Evolutionary conservation across 2,329 filamentous ascomycete species (phyloP).

Genomic region (Tothia fuscella): DNA sequence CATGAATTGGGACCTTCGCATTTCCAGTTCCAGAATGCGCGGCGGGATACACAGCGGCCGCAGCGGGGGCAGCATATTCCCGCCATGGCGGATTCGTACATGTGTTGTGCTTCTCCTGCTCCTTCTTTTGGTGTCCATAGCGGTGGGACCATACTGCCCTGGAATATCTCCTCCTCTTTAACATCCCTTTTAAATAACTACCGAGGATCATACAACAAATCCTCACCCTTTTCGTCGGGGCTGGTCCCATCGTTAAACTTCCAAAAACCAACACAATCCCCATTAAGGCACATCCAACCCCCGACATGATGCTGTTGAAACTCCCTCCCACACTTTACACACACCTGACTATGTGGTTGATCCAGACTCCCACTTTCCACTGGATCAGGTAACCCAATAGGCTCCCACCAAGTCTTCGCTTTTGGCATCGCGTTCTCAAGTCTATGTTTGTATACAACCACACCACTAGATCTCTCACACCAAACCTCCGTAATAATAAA

Average conservation of each 20-base stretch:
- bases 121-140: too few species aligned
- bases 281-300: constrained; percentile 48
- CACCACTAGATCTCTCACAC: not conserved
- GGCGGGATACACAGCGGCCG: too few species aligned
- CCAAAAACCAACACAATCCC: constrained; percentile 45
- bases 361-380: constrained; percentile 21
- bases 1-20: too few species aligned
- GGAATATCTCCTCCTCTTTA: too few species aligned
- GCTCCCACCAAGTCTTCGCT: constrained; percentile 56
- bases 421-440: too few species aligned
- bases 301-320: constrained; percentile 30
- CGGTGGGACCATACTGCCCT: too few species aligned
- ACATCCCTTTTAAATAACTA: too few species aligned
- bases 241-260: constrained; percentile 24
- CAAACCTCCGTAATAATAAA: not conserved
- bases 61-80: too few species aligned
- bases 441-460: too few species aligned
- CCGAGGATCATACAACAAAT: constrained; percentile 37
- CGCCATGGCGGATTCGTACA: too few species aligned
- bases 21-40: too few species aligned
- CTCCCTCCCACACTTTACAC: constrained; percentile 22
- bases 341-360: constrained; percentile 23
- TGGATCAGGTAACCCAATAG: constrained; percentile 20
- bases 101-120: too few species aligned
- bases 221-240: constrained; percentile 28